A percentile compares a stretch with the other conserved stretches of the same genome.
Conservation (phyloP, 192 early-diverging fungal species). For the Coemansia sp. region DNA sequence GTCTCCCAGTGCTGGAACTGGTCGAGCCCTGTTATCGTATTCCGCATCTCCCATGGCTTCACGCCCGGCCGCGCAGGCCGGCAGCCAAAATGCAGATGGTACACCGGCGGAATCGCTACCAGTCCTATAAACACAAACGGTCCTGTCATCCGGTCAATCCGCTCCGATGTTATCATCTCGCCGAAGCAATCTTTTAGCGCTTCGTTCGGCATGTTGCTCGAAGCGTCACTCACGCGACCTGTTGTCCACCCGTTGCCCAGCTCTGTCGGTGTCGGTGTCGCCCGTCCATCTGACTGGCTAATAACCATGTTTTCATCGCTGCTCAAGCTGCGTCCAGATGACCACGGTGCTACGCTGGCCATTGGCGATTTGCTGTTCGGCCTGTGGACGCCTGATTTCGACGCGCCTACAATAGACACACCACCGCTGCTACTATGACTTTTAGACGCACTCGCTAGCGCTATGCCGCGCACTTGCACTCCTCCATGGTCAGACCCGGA, state of each 20-base stretch:
- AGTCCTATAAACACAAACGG: constrained; percentile 29
- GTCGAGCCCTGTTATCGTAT: constrained; percentile 8
- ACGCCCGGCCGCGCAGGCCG: constrained; percentile 12
- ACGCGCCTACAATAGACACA: background rate
- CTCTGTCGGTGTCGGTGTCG: background rate
- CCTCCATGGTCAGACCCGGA: constrained; percentile 4
- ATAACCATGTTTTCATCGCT: background rate
- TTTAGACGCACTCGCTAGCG: background rate
- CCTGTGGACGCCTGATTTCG: background rate
- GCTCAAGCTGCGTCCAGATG: background rate
- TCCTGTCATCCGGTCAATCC: constrained; percentile 18
- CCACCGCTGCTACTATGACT: background rate
- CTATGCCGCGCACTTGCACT: background rate
- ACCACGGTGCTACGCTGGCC: background rate
- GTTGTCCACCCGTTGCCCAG: constrained; percentile 3
- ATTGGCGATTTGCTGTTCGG: background rate
- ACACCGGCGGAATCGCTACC: constrained; percentile 9
- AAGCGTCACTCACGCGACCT: background rate
- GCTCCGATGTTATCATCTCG: constrained; percentile 11
- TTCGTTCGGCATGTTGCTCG: background rate
- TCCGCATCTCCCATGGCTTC: background rate
- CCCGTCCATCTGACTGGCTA: background rate
- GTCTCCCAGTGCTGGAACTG: constrained; percentile 25
- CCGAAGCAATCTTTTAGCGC: constrained; percentile 14
- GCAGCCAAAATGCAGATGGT: constrained; percentile 23